These are phyloP conservation scores for Ministeria vibrans DNA, from an alignment of 78 protist species.

Conservation along the genomic window DNA sequence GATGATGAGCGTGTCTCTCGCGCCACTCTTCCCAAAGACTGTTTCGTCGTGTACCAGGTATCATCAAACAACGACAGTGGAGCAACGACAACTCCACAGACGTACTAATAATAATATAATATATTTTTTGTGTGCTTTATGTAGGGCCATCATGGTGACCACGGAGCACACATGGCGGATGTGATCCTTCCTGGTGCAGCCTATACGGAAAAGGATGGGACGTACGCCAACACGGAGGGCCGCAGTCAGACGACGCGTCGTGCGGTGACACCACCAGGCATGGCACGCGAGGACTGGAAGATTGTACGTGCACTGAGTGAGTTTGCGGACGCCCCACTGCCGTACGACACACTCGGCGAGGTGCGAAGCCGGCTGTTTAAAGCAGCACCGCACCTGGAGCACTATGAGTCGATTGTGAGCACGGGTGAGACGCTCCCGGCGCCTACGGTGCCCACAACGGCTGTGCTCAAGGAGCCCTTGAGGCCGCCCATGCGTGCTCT, in stretches of 20 bases:
- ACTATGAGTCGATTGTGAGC: background rate
- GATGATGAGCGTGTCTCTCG: slow-evolving; percentile 17
- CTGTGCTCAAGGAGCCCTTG: background rate
- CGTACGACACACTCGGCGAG: slow-evolving; percentile 11
- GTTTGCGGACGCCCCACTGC: slow-evolving; percentile 16
- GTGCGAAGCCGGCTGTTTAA: slow-evolving; percentile 23
- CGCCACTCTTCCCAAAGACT: background rate
- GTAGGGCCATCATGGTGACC: slow-evolving; percentile 39
- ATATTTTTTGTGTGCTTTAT: background rate
- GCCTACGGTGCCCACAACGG: background rate
- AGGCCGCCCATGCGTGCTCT: background rate
- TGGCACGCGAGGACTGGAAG: slow-evolving; percentile 60
- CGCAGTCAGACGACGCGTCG: slow-evolving; percentile 37
- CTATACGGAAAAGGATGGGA: slow-evolving; percentile 57
- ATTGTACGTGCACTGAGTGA: slow-evolving; percentile 43
- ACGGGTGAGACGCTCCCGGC: background rate
- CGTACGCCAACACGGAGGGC: slow-evolving; percentile 63
- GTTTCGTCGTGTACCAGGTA: slow-evolving; percentile 6
- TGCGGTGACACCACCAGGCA: slow-evolving; percentile 45
- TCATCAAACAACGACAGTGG: too few relatives aligned
- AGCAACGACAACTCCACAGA: too few relatives aligned
- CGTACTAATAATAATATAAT: too few relatives aligned
- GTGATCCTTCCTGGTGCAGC: slow-evolving; percentile 60
- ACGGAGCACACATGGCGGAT: slow-evolving; percentile 48
- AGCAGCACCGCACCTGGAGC: slow-evolving; percentile 17